Conservation (phyloP, 345 rosid species). For the Toxicodendron radicans region DNA sequence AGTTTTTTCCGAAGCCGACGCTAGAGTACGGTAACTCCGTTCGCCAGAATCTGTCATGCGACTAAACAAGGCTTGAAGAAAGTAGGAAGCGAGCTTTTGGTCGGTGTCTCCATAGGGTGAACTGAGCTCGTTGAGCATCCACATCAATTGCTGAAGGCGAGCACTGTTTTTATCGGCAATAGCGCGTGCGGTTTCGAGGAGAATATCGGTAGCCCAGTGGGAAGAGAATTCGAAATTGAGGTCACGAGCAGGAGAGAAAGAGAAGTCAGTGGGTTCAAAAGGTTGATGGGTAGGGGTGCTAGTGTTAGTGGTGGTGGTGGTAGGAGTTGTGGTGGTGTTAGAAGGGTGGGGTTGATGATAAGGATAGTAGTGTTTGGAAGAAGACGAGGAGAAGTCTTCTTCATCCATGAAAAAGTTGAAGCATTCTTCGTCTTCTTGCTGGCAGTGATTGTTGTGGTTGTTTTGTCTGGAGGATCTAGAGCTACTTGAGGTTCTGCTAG, state of each 20-base stretch:
- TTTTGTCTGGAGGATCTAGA: conserved; percentile 74
- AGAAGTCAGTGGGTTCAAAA: conserved; percentile 44
- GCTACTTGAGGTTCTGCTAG: conserved; percentile 82
- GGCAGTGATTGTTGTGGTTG: conserved; percentile 36
- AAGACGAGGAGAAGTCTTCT: conserved; percentile 97
- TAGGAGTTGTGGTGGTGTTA: conserved; percentile 37
- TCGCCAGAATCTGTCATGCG: conserved; percentile 84
- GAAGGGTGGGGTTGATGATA: conserved; percentile 38
- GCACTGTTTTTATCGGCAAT: conserved; percentile 55
- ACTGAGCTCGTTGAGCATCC: conserved; percentile 87
- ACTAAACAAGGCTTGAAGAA: conserved; percentile 85
- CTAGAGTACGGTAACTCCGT: conserved; percentile 57
- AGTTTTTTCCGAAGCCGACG: conserved; percentile 65
- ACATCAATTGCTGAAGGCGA: conserved; percentile 77
- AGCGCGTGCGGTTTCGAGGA: conserved; percentile 74
- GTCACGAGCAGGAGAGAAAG: conserved; percentile 48
- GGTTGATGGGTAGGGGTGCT: conserved; percentile 31
- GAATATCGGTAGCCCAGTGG: conserved; percentile 72
- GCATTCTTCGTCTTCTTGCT: conserved; percentile 85
- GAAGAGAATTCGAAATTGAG: conserved; percentile 65
- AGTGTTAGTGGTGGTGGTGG: conserved; percentile 34
- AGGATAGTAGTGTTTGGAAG: conserved; percentile 55
- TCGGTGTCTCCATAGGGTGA: conserved; percentile 93
- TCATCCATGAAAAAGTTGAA: conserved; percentile 99
- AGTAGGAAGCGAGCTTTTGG: conserved; percentile 78